Evolutionary conservation across 768 basidiomycete genomes (phyloP).

Genomic region (Tulasnella calospora): DNA sequence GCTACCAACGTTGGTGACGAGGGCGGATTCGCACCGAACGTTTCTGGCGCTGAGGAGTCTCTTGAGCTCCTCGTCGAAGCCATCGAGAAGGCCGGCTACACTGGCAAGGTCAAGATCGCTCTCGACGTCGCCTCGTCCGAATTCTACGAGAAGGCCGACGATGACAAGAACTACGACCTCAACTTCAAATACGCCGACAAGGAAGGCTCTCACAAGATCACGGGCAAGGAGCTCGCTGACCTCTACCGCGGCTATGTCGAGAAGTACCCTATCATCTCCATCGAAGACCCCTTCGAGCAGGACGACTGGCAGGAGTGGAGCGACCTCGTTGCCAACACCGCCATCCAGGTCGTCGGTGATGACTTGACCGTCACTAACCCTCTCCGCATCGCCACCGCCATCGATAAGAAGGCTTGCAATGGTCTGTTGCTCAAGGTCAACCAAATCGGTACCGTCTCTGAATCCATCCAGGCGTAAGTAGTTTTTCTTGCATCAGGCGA

Average conservation of each 20-base stretch:
- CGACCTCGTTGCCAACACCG: constrained; percentile 74
- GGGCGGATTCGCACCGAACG: constrained; percentile 99
- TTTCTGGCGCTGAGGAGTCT: constrained; percentile 92
- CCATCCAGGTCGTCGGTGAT: constrained; percentile 90
- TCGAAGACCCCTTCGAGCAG: constrained; percentile 99
- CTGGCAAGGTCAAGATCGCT: constrained; percentile 97
- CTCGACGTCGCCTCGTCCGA: constrained; percentile 98
- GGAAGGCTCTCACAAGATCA: constrained; percentile 93
- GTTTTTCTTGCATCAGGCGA: not conserved
- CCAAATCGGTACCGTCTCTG: constrained; percentile 98
- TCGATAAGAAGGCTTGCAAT: constrained; percentile 99
- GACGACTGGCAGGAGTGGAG: constrained; percentile 99
- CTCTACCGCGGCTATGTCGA: constrained; percentile 80
- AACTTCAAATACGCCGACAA: constrained; percentile 99
- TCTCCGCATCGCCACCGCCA: constrained; percentile 93
- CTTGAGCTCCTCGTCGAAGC: constrained; percentile 93
- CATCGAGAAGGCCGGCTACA: constrained; percentile 96
- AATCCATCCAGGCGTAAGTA: constrained; percentile 95
- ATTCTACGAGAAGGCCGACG: constrained; percentile 78
- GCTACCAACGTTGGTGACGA: constrained; percentile 99
- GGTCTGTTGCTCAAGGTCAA: constrained; percentile 98
- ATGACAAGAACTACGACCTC: constrained; percentile 90
- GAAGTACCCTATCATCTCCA: constrained; percentile 93
- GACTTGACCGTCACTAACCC: constrained; percentile 99
- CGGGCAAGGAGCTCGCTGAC: constrained; percentile 86